phyloP scores from a whole-genome alignment of 2,329 filamentous ascomycete genomes.

The Tolypocladium pustulatum region DNA sequence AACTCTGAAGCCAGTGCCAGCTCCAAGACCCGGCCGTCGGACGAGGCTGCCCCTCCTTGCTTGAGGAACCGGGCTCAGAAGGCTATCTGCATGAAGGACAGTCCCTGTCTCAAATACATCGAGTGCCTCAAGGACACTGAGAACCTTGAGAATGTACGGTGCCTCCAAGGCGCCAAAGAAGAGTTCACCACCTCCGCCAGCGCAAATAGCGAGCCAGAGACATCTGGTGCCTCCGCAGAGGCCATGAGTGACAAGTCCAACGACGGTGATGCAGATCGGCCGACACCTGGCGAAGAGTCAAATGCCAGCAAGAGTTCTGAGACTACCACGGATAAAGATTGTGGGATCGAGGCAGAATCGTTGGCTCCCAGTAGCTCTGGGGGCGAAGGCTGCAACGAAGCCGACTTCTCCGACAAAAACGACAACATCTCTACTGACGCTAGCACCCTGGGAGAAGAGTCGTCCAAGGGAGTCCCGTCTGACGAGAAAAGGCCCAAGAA shows the following conservation, averaged over 20 bases:
- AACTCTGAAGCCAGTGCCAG: background rate
- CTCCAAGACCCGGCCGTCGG: background rate
- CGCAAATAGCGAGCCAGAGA: background rate
- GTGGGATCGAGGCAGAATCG: background rate
- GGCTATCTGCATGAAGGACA: background rate
- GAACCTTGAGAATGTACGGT: background rate
- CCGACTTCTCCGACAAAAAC: constrained; percentile 1
- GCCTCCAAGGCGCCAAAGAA: background rate
- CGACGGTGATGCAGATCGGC: background rate
- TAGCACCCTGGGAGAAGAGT: constrained; percentile 3
- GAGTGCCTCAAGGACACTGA: constrained; percentile 1
- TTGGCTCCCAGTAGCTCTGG: background rate
- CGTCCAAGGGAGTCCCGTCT: constrained; percentile 1
- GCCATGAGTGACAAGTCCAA: background rate
- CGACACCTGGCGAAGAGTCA: background rate
- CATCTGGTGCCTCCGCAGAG: background rate
- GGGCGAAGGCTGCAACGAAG: background rate
- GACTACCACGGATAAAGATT: background rate
- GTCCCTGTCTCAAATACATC: background rate
- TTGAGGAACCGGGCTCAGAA: background rate
- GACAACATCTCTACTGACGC: constrained; percentile 2
- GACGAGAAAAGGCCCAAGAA: background rate
- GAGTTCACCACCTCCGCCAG: background rate
- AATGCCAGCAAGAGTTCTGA: background rate
- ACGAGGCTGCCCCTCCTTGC: background rate